Conservation (phyloP, 2,329 filamentous ascomycete species). For the Teratosphaeria destructans region DNA sequence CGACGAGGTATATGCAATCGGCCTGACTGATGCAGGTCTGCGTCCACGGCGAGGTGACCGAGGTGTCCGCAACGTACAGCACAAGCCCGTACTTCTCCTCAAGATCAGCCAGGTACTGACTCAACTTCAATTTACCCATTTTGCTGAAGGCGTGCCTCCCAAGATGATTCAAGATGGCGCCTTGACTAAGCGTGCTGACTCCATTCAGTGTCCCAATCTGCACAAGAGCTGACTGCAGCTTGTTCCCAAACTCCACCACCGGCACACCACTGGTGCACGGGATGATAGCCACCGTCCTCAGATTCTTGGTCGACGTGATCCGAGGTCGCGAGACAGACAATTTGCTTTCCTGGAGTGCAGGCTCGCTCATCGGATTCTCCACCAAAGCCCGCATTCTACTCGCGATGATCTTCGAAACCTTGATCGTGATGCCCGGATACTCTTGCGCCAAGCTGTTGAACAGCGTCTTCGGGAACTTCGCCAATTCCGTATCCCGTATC, state of each 20-base stretch:
- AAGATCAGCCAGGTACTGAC: conserved; percentile 89
- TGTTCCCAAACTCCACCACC: conserved; percentile 87
- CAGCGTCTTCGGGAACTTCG: conserved; percentile 87
- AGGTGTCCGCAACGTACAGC: conserved; percentile 92
- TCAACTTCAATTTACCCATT: conserved; percentile 92
- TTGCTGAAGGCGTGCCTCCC: conserved; percentile 93
- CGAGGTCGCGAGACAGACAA: conserved; percentile 46
- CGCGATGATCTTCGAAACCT: conserved; percentile 97
- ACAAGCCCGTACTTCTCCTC: conserved; percentile 97
- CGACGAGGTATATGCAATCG: conserved; percentile 89
- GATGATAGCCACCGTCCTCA: conserved; percentile 84
- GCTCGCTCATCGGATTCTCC: conserved; percentile 61
- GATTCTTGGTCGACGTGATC: conserved; percentile 77
- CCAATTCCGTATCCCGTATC: conserved; percentile 90
- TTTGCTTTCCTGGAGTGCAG: conserved; percentile 33
- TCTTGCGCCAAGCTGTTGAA: conserved; percentile 98
- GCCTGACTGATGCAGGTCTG: conserved; percentile 96
- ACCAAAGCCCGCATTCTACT: conserved; percentile 84
- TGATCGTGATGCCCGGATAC: conserved; percentile 95
- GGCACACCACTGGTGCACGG: conserved; percentile 87
- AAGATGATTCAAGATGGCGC: conserved; percentile 85
- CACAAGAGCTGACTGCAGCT: conserved; percentile 73
- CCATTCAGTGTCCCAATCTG: conserved; percentile 86
- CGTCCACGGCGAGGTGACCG: conserved; percentile 94
- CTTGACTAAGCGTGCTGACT: conserved; percentile 84